Evolutionary conservation across 768 basidiomycete genomes (phyloP), one percentile per base, ranked within the genome.

Genomic region (Phylloporus scabripes): DNA sequence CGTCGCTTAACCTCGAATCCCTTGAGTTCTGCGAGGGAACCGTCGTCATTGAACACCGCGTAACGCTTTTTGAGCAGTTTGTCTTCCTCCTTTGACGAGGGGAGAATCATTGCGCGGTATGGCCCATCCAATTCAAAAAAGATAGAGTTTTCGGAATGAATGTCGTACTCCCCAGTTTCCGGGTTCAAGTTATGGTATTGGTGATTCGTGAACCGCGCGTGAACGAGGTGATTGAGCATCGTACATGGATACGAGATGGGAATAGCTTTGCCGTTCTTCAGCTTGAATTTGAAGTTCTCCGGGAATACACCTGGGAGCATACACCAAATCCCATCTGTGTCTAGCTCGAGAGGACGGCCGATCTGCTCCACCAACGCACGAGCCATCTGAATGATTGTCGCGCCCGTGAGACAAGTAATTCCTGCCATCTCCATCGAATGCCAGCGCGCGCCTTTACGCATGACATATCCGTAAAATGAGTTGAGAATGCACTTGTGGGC

Each of bases 351-450:
- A 1, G 96, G 96, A 7, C 96, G 83, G 3, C 96, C 96, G 47
- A 99, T 93, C 70, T 96, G 92, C 60, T 99, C 96, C 18, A 99
- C 96, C 26, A 98, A 78, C 50, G 93, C 86, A 32, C 96, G 82
- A 12, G 96, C 95, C 92, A 99, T 94, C 66, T 99, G 95, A 58
- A 99, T 98, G 72, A 99, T 98, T 6, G 82, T 90, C 17, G 96
- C 93, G 34, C 96, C 96, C 0, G 96, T 98, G 45, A 98, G 74
- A 70, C 96, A 99, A 10, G 96, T 98, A 54, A 99, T 97, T 7
- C 96, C 96, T 1, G 96, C 96, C 96, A 99, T 99, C 73, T 99
- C 96, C 96, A 99, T 97, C 24, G 95, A 98, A 67, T 97, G 94
- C 96, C 96, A 99, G 26, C 96, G 76, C 15, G 96, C 96, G 45